Percentiles rank a stretch among this genome's conserved stretches.
Evolutionary conservation across 108 stramenopile species (phyloP).

Genomic region (Poteriospumella lacustris): DNA sequence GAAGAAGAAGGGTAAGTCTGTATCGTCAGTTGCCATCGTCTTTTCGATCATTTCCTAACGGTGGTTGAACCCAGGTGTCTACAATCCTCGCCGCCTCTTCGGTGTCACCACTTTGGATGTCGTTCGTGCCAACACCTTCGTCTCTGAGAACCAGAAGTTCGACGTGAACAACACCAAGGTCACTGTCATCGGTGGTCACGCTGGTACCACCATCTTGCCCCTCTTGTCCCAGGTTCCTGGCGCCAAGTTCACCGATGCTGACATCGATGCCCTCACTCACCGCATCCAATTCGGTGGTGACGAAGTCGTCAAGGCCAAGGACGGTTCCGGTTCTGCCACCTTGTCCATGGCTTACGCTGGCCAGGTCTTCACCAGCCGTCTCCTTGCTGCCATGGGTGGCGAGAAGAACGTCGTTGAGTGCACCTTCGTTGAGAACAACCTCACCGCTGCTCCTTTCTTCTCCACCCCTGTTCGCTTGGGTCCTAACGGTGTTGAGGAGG

Average conservation of each 20-base stretch:
- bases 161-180: slow-evolving; percentile 78
- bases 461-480: slow-evolving; percentile 88
- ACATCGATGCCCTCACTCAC: slow-evolving; percentile 82
- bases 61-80: slow-evolving; percentile 49
- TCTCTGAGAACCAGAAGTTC: slow-evolving; percentile 69
- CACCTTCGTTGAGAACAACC: slow-evolving; percentile 80
- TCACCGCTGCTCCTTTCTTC: slow-evolving; percentile 92
- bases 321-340: slow-evolving; percentile 91
- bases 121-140: slow-evolving; percentile 95
- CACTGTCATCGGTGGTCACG: slow-evolving; percentile 97
- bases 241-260: slow-evolving; percentile 73
- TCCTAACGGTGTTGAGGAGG: slow-evolving; percentile 83
- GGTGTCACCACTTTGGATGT: slow-evolving; percentile 99
- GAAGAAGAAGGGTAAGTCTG: slow-evolving; percentile 55
- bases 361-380: slow-evolving; percentile 79
- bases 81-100: slow-evolving; percentile 84
- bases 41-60: neutral
- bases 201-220: slow-evolving; percentile 97
- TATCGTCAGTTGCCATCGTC: neutral
- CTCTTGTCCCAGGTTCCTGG: slow-evolving; percentile 86
- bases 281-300: slow-evolving; percentile 96
- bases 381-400: slow-evolving; percentile 84
- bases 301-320: slow-evolving; percentile 99
- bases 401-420: slow-evolving; percentile 78
- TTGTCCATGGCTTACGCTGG: slow-evolving; percentile 96